Percentiles rank a stretch among this genome's conserved stretches.
Conservation (phyloP, 257 asterid species). For the Nicotiana undulata region DNA sequence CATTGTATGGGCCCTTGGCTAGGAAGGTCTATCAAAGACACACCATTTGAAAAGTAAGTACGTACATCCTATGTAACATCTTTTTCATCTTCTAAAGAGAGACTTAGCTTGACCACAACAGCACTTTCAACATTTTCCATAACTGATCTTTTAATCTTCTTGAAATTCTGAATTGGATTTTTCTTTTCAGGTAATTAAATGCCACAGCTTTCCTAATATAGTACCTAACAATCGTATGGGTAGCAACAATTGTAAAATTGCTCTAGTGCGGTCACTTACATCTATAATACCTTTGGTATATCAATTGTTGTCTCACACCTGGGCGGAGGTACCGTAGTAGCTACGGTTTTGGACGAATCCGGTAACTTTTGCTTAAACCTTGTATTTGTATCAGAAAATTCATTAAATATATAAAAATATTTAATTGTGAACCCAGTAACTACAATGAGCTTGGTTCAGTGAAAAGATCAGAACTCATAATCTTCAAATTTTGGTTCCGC, state of each 20-base stretch:
- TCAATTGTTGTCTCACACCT: too few relatives aligned
- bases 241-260: too few relatives aligned
- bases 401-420: too few relatives aligned
- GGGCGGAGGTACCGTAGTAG: too few relatives aligned
- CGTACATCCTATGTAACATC: constrained; percentile 1
- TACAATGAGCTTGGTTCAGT: too few relatives aligned
- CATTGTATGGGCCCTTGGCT: too few relatives aligned
- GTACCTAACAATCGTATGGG: not conserved
- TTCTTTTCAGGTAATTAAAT: not conserved
- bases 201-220: not conserved
- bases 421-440: too few relatives aligned
- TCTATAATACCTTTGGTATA: not conserved
- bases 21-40: not conserved
- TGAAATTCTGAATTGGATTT: not conserved
- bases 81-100: not conserved
- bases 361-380: too few relatives aligned
- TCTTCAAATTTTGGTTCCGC: too few relatives aligned
- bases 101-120: not conserved
- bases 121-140: not conserved
- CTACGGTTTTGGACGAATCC: too few relatives aligned
- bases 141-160: not conserved
- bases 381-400: too few relatives aligned
- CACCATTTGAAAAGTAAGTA: not conserved
- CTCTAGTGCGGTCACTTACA: not conserved
- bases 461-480: too few relatives aligned